Percentiles rank a stretch among this genome's conserved stretches.
phyloP scores from a whole-genome alignment of 345 rosid species.

The Noccaea bulbosa region DNA sequence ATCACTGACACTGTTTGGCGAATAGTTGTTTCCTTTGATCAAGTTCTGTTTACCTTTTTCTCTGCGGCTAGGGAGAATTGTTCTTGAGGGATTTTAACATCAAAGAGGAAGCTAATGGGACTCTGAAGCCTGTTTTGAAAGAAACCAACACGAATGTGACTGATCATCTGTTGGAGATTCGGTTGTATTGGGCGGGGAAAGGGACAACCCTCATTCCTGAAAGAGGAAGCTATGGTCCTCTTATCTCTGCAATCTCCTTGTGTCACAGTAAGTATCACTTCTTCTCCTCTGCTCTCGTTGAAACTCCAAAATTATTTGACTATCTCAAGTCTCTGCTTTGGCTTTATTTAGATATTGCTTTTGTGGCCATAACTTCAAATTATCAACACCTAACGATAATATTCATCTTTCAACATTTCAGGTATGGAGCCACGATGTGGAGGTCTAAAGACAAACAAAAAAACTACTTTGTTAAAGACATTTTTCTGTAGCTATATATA shows the following conservation, averaged over 20 bases:
- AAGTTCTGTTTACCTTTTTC: not conserved
- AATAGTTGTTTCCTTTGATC: not conserved
- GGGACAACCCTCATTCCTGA: constrained; percentile 52
- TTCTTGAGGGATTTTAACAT: constrained; percentile 55
- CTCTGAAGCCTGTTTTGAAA: constrained; percentile 34
- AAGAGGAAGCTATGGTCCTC: constrained; percentile 60
- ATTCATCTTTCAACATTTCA: constrained; percentile 7
- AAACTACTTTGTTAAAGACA: not conserved
- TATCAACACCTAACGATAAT: not conserved
- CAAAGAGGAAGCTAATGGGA: constrained; percentile 48
- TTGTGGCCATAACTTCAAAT: not conserved
- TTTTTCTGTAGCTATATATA: not conserved
- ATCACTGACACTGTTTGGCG: not conserved
- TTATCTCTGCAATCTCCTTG: constrained; percentile 67
- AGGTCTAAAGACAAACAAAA: constrained; percentile 3
- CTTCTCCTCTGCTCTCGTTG: not conserved
- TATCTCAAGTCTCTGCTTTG: constrained; percentile 5
- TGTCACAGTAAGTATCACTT: constrained; percentile 42
- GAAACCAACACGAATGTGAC: constrained; percentile 34
- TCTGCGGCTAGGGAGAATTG: constrained; percentile 3
- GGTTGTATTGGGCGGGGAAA: constrained; percentile 60
- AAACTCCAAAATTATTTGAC: not conserved
- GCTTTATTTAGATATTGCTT: too few relatives aligned
- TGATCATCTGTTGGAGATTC: constrained; percentile 51
- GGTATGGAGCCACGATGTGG: constrained; percentile 27